Conservation (phyloP, 257 asterid species). For the Echium plantagineum region DNA sequence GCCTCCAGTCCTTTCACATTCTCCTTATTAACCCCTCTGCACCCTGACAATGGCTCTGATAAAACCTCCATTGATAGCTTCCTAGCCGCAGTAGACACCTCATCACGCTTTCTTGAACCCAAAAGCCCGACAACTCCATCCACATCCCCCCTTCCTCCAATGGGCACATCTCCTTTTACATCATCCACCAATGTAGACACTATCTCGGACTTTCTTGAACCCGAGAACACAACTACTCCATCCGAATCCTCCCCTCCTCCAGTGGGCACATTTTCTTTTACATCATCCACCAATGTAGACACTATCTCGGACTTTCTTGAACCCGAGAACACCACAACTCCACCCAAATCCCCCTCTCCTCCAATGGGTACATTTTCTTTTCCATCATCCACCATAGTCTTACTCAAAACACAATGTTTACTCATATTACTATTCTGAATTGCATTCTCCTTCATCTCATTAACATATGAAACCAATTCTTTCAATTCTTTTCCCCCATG, state of each 20-base stretch:
- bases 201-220: conserved; percentile 24
- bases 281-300: conserved; percentile 10
- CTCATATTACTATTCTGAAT: not conserved
- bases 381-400: not conserved
- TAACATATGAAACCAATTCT: conserved; percentile 12
- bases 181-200: conserved; percentile 14
- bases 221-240: conserved; percentile 17
- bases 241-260: not conserved
- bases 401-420: no score
- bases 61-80: no score
- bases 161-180: no score
- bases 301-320: conserved; percentile 25
- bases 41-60: no score
- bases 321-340: conserved; percentile 19
- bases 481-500: conserved; percentile 7
- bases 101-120: no score
- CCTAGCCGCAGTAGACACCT: no score
- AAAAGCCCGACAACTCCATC: no score
- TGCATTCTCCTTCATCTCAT: conserved; percentile 28
- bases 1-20: no score
- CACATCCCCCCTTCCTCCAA: no score
- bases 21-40: no score
- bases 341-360: not conserved
- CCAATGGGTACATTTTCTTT: conserved; percentile 5
- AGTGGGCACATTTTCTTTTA: no score